Conservation (phyloP, 2,329 filamentous ascomycete species). For the Cercospora sojina region DNA sequence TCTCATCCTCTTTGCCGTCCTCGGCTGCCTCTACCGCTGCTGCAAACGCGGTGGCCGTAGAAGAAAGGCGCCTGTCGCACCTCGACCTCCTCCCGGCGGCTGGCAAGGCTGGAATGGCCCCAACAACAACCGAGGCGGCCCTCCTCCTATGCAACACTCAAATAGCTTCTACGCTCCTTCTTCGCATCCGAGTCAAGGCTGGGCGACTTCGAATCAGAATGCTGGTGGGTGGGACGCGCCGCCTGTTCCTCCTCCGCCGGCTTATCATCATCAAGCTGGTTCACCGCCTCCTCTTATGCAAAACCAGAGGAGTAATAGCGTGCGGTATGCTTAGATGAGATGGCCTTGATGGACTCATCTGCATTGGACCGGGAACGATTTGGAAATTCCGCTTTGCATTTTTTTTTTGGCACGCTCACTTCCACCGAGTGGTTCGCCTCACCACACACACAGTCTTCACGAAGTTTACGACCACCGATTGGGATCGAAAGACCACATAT, state of each 20-base stretch:
- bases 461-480: background rate
- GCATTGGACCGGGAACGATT: background rate
- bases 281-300: background rate
- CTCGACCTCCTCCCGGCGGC: constrained; percentile 32
- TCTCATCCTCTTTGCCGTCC: constrained; percentile 66
- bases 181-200: constrained; percentile 28
- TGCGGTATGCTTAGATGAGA: constrained; percentile 27
- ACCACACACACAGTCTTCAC: background rate
- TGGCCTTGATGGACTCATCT: background rate
- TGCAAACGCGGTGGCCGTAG: constrained; percentile 42
- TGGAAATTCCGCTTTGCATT: no score
- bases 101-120: constrained; percentile 37
- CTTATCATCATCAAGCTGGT: constrained; percentile 14
- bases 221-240: constrained; percentile 21
- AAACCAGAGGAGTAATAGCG: constrained; percentile 15
- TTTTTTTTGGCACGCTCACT: background rate
- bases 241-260: constrained; percentile 25
- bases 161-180: constrained; percentile 12
- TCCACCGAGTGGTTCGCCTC: background rate
- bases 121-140: constrained; percentile 9
- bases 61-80: constrained; percentile 21
- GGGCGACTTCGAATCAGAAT: constrained; percentile 23
- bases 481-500: background rate
- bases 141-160: constrained; percentile 11
- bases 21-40: constrained; percentile 65